A percentile compares a stretch with the other conserved stretches of the same genome.
Evolutionary conservation across 2,329 filamentous ascomycete species (phyloP).

Genomic region (Exserohilum turcica): DNA sequence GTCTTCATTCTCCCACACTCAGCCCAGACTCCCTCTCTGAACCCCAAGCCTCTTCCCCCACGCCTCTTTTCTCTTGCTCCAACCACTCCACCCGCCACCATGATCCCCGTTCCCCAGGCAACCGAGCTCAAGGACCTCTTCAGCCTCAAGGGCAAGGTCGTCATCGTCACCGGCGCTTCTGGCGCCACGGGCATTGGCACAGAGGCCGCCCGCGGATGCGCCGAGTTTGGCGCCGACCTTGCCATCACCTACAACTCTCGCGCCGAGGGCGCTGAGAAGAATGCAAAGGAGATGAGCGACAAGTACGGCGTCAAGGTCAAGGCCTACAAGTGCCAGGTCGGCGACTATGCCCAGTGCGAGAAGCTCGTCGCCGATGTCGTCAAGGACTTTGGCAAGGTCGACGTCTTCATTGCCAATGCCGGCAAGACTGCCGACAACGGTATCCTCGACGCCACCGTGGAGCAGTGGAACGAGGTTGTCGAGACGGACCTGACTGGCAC

Average conservation of each 20-base stretch:
- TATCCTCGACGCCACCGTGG: constrained; percentile 70
- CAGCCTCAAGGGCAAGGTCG: constrained; percentile 60
- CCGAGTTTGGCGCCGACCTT: constrained; percentile 67
- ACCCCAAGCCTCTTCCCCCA: background rate
- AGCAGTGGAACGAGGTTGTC: constrained; percentile 78
- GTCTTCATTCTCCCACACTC: constrained; percentile 14
- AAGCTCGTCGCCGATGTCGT: constrained; percentile 64
- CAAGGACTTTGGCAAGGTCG: constrained; percentile 72
- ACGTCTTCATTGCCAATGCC: constrained; percentile 71
- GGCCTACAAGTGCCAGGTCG: constrained; percentile 69
- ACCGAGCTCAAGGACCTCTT: constrained; percentile 62
- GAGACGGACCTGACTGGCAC: constrained; percentile 86
- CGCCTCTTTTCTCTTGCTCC: constrained; percentile 1
- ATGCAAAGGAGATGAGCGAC: constrained; percentile 64
- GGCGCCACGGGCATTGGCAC: constrained; percentile 72
- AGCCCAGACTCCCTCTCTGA: constrained; percentile 19
- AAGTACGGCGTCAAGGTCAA: constrained; percentile 69
- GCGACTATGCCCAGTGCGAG: constrained; percentile 61
- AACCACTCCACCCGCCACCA: constrained; percentile 49
- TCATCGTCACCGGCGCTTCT: constrained; percentile 59
- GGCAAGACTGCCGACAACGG: constrained; percentile 72
- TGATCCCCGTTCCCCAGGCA: constrained; percentile 59
- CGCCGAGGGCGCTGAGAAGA: constrained; percentile 66
- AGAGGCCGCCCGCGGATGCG: constrained; percentile 67
- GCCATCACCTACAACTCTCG: constrained; percentile 71